Evolutionary conservation across 441 rosid genomes (phyloP), one percentile per base, ranked within the genome.

Genomic region (Euphorbia corollata): DNA sequence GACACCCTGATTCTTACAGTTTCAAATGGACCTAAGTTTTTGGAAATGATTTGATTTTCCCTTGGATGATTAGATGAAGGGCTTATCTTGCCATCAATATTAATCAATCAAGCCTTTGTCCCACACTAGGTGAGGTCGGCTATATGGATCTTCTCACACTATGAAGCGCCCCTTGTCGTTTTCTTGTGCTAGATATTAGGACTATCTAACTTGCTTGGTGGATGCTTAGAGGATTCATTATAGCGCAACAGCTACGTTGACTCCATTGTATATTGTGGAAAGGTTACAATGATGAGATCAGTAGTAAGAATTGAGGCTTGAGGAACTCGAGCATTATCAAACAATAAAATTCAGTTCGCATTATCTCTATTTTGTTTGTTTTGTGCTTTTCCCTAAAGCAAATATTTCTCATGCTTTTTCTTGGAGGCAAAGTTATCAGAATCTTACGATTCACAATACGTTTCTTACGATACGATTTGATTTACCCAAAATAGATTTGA

Each of bases 191-290:
- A 47, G 16, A 63, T 47, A 16, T 16, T 47, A 8, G 30, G 8
- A n/a, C 23, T 63, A n/a, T 53, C 24, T 47, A 16, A 27, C n/a
- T 63, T 62, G 23, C n/a, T 23, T 5, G 9, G 47, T 34, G 0
- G 43, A 45, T 43, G 55, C 65, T 63, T 63, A 22, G 34, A 22
- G 27, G 36, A 8, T 62, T 18, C n/a, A n/a, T n/a, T n/a, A n/a
- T n/a, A n/a, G n/a, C n/a, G n/a, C n/a, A n/a, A n/a, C n/a, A n/a
- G n/a, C n/a, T n/a, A n/a, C n/a, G 24, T 2, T 9, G 12, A 11
- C 5, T 27, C 55, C 55, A 19, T 24, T 38, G 15, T 47, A 10
- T 63, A n/a, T 47, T 13, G 39, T 62, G 38, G 56, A 16, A 16
- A 24, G 56, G n/a, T 47, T 22, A 24, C 18, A 23, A 13, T 45